phyloP scores from a whole-genome alignment of 352 stramenopile species.

The Globisporangium emineosum region DNA sequence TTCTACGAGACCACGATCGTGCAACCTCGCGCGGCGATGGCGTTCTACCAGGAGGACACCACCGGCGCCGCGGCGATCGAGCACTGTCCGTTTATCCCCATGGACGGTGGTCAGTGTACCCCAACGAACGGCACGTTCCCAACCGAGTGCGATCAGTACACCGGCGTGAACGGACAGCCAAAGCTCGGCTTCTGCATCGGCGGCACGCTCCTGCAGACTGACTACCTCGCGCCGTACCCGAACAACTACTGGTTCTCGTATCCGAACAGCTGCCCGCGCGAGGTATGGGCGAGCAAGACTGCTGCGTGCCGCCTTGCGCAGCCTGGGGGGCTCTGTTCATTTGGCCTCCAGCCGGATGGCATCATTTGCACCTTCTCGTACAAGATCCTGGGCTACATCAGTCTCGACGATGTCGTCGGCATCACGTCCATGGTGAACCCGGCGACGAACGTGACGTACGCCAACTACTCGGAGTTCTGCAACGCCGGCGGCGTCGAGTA shows the following conservation, averaged over 20 bases:
- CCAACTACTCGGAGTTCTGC: slow-evolving; percentile 63
- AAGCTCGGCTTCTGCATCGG: slow-evolving; percentile 55
- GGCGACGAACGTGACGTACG: slow-evolving; percentile 29
- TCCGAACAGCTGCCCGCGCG: slow-evolving; percentile 60
- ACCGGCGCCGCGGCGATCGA: slow-evolving; percentile 22
- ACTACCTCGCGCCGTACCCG: slow-evolving; percentile 63
- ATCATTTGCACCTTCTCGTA: slow-evolving; percentile 63
- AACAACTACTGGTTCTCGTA: slow-evolving; percentile 84
- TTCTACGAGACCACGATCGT: slow-evolving; percentile 63
- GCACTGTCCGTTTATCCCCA: slow-evolving; percentile 48
- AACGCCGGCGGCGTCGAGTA: slow-evolving; percentile 51
- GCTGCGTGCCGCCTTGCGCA: slow-evolving; percentile 32
- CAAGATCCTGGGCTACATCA: slow-evolving; percentile 57
- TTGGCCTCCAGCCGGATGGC: slow-evolving; percentile 52
- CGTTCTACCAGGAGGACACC: slow-evolving; percentile 39
- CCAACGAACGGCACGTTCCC: slow-evolving; percentile 33
- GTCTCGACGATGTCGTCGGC: slow-evolving; percentile 62
- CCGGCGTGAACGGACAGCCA: slow-evolving; percentile 31
- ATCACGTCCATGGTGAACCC: slow-evolving; percentile 63
- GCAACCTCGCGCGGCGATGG: slow-evolving; percentile 39
- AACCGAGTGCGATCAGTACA: slow-evolving; percentile 51
- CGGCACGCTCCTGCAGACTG: slow-evolving; percentile 33
- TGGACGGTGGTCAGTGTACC: slow-evolving; percentile 61
- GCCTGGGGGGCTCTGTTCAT: slow-evolving; percentile 38
- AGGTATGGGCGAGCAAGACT: slow-evolving; percentile 42